These are phyloP conservation scores for Rhodomyrtus tomentosa DNA, from an alignment of 345 rosid genomes.

Conservation along the genomic window DNA sequence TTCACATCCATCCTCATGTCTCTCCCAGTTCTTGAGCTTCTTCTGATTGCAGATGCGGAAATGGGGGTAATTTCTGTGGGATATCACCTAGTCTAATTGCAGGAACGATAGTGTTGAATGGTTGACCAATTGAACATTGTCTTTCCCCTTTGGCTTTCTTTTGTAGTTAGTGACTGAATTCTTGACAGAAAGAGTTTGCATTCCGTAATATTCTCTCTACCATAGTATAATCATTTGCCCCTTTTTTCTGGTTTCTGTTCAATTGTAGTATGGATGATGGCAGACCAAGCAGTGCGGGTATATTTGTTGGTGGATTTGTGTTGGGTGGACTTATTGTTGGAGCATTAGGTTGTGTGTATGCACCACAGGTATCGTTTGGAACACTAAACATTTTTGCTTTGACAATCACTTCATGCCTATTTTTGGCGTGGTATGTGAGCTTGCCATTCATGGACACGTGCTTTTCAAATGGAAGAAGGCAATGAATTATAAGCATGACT, in stretches of 20 bases:
- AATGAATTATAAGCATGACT: not conserved
- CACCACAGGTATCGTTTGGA: conserved; percentile 31
- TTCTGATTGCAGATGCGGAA: not conserved
- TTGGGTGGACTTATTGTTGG: conserved; percentile 37
- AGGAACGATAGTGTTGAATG: not conserved
- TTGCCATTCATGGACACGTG: not conserved
- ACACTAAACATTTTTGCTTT: not conserved
- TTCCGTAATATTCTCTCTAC: not conserved
- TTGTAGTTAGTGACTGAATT: not conserved
- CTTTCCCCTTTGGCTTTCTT: not conserved
- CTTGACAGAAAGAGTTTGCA: not conserved
- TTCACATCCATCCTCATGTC: not conserved
- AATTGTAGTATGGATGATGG: conserved; percentile 15
- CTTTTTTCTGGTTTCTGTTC: not conserved
- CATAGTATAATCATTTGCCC: not conserved
- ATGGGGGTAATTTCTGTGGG: not conserved
- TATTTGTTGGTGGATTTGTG: conserved; percentile 36
- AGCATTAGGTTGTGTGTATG: conserved; percentile 28
- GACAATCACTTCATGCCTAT: not conserved
- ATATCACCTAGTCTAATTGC: not conserved
- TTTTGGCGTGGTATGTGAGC: not conserved
- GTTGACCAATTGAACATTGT: not conserved
- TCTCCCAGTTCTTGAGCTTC: not conserved
- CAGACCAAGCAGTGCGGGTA: conserved; percentile 15
- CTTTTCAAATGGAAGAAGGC: not conserved